Evolutionary conservation across 1,139 yeast species (phyloP).

Genomic region (Kazachstania sp.): DNA sequence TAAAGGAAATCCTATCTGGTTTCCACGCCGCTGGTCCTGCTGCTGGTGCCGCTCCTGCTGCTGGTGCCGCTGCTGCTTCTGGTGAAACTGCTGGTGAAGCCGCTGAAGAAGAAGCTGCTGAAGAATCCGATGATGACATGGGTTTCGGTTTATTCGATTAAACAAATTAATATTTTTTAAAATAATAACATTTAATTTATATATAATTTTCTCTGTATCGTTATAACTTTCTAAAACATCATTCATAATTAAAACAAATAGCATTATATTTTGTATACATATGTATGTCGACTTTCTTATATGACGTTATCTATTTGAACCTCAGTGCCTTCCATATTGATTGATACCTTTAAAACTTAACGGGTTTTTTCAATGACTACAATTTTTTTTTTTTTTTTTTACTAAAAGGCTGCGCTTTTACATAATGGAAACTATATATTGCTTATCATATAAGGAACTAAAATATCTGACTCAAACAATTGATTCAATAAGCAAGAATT

Average conservation of each 20-base stretch:
- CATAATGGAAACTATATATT: not conserved
- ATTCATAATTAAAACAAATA: not conserved
- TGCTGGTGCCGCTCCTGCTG: slow-evolving; percentile 49
- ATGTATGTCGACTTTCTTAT: too few species aligned
- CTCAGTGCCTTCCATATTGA: too few species aligned
- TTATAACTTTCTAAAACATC: slow-evolving; percentile 1
- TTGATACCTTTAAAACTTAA: not conserved
- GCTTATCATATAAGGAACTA: not conserved
- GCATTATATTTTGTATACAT: too few species aligned
- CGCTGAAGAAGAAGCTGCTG: slow-evolving; percentile 37
- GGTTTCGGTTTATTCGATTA: slow-evolving; percentile 68
- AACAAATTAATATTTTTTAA: slow-evolving; percentile 17
- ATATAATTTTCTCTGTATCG: slow-evolving; percentile 2
- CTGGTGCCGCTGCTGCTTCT: slow-evolving; percentile 52
- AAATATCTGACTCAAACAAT: too few species aligned
- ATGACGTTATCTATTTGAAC: too few species aligned
- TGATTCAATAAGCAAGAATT: too few species aligned
- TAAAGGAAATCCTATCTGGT: slow-evolving; percentile 82
- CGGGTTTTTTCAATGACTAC: too few species aligned
- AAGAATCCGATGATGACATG: slow-evolving; percentile 80
- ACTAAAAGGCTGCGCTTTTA: not conserved
- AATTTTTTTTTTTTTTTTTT: too few species aligned
- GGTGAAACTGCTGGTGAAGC: slow-evolving; percentile 57
- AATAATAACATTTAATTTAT: slow-evolving; percentile 6
- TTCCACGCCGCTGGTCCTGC: slow-evolving; percentile 66